Evolutionary conservation across 2,329 filamentous ascomycete species (phyloP).

Genomic region (Ophiostoma sp.): DNA sequence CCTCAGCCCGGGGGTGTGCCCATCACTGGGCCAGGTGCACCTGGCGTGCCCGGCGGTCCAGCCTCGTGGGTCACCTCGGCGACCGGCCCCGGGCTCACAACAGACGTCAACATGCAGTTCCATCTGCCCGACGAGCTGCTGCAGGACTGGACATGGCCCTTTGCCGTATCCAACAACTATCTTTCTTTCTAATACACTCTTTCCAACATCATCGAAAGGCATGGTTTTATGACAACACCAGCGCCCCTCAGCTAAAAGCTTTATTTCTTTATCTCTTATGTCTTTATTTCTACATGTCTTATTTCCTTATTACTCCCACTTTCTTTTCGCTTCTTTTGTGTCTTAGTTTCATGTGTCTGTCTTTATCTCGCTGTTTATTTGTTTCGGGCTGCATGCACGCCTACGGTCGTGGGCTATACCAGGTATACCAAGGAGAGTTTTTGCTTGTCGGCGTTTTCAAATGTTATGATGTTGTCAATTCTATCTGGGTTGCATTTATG

Average conservation of each 20-base stretch:
- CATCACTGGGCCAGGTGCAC: background rate
- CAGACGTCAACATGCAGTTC: slow-evolving; percentile 20
- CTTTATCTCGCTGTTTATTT: background rate
- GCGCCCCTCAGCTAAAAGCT: background rate
- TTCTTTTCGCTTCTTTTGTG: too few relatives aligned
- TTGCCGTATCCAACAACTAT: slow-evolving; percentile 25
- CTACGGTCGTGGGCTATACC: background rate
- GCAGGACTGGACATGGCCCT: slow-evolving; percentile 26
- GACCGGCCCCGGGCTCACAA: background rate
- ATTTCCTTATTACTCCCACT: background rate
- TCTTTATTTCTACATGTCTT: background rate
- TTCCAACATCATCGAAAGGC: background rate
- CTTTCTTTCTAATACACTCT: slow-evolving; percentile 17
- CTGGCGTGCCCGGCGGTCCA: background rate
- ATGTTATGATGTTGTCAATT: background rate
- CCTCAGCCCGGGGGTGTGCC: background rate
- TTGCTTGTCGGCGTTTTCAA: background rate
- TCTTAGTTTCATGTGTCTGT: too few relatives aligned
- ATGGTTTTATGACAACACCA: background rate
- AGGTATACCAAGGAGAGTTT: slow-evolving; percentile 11
- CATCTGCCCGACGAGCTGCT: slow-evolving; percentile 21
- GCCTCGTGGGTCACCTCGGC: slow-evolving; percentile 10
- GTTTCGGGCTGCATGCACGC: background rate
- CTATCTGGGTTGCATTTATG: background rate
- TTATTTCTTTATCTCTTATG: background rate